Evolutionary conservation across 805 yeast genomes (phyloP), one percentile per base, ranked within the genome.

Genomic region (Myxozyma kluyveri): DNA sequence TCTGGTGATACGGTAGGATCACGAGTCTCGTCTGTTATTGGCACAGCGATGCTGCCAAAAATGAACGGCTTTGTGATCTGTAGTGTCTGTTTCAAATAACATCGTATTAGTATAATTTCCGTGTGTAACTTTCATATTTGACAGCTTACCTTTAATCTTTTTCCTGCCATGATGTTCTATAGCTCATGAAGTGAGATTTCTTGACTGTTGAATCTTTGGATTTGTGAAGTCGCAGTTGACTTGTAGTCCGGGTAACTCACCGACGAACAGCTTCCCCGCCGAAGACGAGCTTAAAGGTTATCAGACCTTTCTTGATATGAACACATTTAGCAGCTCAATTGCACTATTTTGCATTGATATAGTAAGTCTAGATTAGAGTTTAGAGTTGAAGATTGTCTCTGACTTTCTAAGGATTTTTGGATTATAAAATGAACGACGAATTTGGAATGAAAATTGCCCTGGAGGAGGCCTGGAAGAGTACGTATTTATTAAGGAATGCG

Each of bases 1-100:
- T 91, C 97, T 0, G 76, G 75, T 1, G 96, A 96, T 0, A 89
- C 83, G 38, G 75, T 75, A 4, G 74, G 70, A 4, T 85, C 79
- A 57, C 79, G 75, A 48, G 72, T 78, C 61, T 61, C 63, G 37
- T 69, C 76, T 29, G 79, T 78, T 38, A 88, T 69, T 32, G 87
- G 88, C 22, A 76, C 76, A 0, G 96, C 95, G 2, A 80, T 75
- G 67, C 88, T 88, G 4, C 96, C 96, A 64, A 85, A 86, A 27
- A 84, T 68, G 21, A 88, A 80, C 1, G 96, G 96, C 45, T 89
- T 79, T 3, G 88, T 75, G 3, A 88, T 80, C 32, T 59, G 62
- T 35, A 55, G 38, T 35, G 56, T 57, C 60, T 54, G 38, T 4
- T 21, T n/a, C n/a, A 21, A 1, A 4, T 22, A 14, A 14, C 35